Conservation (phyloP, 2,329 filamentous ascomycete species). For the Colletotrichum tanaceti region DNA sequence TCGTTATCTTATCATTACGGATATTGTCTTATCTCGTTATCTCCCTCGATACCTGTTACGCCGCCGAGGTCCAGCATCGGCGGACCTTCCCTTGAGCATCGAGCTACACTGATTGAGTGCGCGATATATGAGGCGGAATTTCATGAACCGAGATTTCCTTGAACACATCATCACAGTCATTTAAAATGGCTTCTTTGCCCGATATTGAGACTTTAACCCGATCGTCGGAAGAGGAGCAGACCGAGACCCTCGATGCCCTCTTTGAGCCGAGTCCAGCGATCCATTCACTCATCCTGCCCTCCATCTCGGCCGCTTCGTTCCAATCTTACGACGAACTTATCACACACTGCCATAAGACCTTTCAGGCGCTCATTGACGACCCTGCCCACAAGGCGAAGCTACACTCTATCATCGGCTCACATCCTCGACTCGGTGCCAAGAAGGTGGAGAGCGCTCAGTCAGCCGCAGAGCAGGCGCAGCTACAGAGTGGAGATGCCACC, state of each 20-base stretch:
- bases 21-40: conserved; percentile 27
- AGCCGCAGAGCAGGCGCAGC: conserved; percentile 81
- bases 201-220: conserved; percentile 65
- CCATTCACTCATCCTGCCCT: conserved; percentile 76
- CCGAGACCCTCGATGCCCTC: conserved; percentile 76
- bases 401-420: conserved; percentile 79
- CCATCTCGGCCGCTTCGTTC: conserved; percentile 69
- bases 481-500: conserved; percentile 67
- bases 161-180: neutral
- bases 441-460: conserved; percentile 86
- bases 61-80: conserved; percentile 15
- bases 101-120: neutral
- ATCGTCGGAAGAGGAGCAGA: conserved; percentile 66
- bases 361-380: conserved; percentile 69
- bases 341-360: conserved; percentile 70
- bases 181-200: conserved; percentile 60
- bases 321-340: conserved; percentile 77
- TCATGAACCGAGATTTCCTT: neutral
- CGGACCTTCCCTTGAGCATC: neutral
- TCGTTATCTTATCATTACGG: neutral
- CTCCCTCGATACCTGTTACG: conserved; percentile 3
- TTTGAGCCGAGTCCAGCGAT: conserved; percentile 86
- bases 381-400: conserved; percentile 64
- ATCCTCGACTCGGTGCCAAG: conserved; percentile 85
- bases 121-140: neutral